Conservation (phyloP, 202 grass and related monocot species). For the Schoenoplectus triqueter region DNA sequence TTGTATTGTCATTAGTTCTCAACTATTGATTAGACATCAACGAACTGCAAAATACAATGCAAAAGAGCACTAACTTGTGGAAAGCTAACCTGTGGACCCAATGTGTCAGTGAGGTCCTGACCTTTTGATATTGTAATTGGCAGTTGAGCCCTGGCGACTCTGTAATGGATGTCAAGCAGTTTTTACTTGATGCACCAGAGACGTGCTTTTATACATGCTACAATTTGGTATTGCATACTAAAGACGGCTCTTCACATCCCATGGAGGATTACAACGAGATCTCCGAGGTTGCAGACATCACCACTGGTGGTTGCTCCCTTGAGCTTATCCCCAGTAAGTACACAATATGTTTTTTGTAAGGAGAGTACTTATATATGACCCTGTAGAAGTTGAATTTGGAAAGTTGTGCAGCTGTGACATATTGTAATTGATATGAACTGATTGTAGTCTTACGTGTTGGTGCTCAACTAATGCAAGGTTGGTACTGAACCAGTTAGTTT, state of each 20-base stretch:
- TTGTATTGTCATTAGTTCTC: neutral
- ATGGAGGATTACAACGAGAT: slow-evolving; percentile 99
- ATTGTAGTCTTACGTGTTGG: neutral
- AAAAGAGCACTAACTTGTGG: neutral
- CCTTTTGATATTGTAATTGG: slow-evolving; percentile 40
- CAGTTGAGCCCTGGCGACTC: slow-evolving; percentile 95
- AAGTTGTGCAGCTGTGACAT: neutral
- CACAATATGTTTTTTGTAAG: neutral
- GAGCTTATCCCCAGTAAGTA: slow-evolving; percentile 88
- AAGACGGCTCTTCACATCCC: slow-evolving; percentile 77
- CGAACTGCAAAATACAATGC: neutral
- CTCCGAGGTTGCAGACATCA: slow-evolving; percentile 92
- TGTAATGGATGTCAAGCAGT: slow-evolving; percentile 95
- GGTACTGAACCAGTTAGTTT: neutral
- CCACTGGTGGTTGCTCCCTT: slow-evolving; percentile 76
- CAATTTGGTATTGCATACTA: slow-evolving; percentile 77
- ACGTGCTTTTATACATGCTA: slow-evolving; percentile 99
- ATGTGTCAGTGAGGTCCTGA: slow-evolving; percentile 7
- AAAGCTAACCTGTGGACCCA: neutral
- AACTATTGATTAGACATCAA: slow-evolving; percentile 4
- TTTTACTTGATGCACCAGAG: slow-evolving; percentile 93
- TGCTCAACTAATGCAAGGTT: neutral
- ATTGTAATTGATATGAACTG: neutral
- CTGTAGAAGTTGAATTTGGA: neutral
- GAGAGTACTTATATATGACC: neutral